Percentiles rank a stretch among this genome's conserved stretches.
Conservation (phyloP, 805 yeast species). For the Cyberlindnera samutprakarnensis region DNA sequence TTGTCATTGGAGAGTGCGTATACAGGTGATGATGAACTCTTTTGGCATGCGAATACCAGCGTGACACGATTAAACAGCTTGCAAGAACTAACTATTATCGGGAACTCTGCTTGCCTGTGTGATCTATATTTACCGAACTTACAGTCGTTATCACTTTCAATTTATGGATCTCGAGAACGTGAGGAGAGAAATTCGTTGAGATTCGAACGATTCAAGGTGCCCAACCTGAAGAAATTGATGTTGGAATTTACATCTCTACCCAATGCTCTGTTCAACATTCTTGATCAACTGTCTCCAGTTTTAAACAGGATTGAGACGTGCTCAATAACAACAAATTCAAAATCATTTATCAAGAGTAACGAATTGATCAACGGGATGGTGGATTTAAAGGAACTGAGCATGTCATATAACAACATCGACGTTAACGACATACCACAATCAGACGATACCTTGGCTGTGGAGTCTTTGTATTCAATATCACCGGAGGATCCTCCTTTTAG, state of each 20-base stretch:
- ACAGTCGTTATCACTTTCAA: slow-evolving; percentile 5
- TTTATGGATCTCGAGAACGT: slow-evolving; percentile 16
- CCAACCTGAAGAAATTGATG: slow-evolving; percentile 4
- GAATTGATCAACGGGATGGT: not conserved
- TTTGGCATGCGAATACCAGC: not conserved
- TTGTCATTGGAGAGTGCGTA: slow-evolving; percentile 16
- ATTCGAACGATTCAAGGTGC: slow-evolving; percentile 1
- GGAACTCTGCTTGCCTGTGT: slow-evolving; percentile 15
- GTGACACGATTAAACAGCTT: slow-evolving; percentile 6
- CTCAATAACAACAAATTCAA: slow-evolving; percentile 5
- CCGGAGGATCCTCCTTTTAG: no score
- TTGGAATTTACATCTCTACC: slow-evolving; percentile 9
- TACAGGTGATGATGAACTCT: slow-evolving; percentile 7
- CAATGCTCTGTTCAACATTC: slow-evolving; percentile 4
- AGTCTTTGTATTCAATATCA: no score
- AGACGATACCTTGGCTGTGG: no score
- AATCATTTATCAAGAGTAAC: slow-evolving; percentile 10
- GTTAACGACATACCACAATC: no score
- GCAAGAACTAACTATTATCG: slow-evolving; percentile 10
- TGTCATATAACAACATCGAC: no score
- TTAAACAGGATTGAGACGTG: not conserved
- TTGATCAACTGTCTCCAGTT: slow-evolving; percentile 1
- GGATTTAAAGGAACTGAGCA: not conserved
- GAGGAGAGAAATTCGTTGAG: not conserved
- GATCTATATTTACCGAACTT: slow-evolving; percentile 9